These are phyloP conservation scores for Yamagishiella unicocca DNA, from an alignment of 139 green algal genomes.

Conservation along the genomic window DNA sequence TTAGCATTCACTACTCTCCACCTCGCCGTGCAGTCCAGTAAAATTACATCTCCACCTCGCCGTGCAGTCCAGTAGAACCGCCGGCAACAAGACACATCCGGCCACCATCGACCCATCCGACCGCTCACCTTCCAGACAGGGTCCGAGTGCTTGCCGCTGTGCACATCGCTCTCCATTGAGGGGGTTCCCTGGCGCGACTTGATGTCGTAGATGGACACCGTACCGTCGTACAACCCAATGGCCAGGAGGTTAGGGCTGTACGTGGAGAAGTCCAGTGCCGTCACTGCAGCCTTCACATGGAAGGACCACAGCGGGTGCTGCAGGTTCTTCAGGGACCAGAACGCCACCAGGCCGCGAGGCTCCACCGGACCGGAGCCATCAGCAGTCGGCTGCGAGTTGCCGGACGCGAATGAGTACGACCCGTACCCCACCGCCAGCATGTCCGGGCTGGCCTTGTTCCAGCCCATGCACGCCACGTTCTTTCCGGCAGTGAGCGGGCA, in stretches of 20 bases:
- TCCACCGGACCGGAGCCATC: neutral
- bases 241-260: slow-evolving; percentile 83
- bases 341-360: slow-evolving; percentile 71
- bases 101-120: neutral
- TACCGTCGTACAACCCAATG: slow-evolving; percentile 91
- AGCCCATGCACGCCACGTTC: slow-evolving; percentile 73
- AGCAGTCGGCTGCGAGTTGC: neutral
- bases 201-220: slow-evolving; percentile 85
- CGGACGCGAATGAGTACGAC: slow-evolving; percentile 62
- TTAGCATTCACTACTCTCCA: too few species aligned
- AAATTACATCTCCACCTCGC: too few species aligned
- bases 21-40: too few species aligned
- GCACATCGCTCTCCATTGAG: slow-evolving; percentile 68
- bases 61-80: too few species aligned
- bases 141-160: slow-evolving; percentile 80
- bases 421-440: slow-evolving; percentile 88
- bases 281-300: slow-evolving; percentile 73
- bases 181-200: slow-evolving; percentile 60
- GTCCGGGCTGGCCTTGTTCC: slow-evolving; percentile 74
- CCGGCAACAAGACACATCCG: too few species aligned
- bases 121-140: slow-evolving; percentile 84
- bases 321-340: slow-evolving; percentile 90
- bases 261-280: slow-evolving; percentile 78
- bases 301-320: slow-evolving; percentile 79
- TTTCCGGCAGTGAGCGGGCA: slow-evolving; percentile 64